Evolutionary conservation across 2,329 filamentous ascomycete genomes (phyloP).

Genomic region (Aspergillus pseudonomiae): DNA sequence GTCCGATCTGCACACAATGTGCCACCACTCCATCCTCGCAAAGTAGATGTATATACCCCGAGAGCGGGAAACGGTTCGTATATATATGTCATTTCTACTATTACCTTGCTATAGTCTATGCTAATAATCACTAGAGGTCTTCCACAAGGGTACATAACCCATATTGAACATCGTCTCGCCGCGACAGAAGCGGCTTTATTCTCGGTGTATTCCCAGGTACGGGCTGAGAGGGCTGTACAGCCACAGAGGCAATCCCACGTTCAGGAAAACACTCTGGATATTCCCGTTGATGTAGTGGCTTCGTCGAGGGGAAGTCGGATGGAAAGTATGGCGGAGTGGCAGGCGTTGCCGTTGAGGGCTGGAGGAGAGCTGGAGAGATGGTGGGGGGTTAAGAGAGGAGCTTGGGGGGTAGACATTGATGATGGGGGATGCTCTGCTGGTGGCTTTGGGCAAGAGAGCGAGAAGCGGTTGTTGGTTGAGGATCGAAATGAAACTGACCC

Average conservation of each 20-base stretch:
- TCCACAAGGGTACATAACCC: slow-evolving; percentile 42
- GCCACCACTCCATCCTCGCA: slow-evolving; percentile 9
- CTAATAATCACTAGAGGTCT: slow-evolving; percentile 16
- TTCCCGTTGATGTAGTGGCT: not conserved
- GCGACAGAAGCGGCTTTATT: slow-evolving; percentile 34
- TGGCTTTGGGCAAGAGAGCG: not conserved
- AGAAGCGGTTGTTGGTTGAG: not conserved
- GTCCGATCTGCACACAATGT: slow-evolving; percentile 22
- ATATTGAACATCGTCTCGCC: slow-evolving; percentile 41
- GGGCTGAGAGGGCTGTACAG: not conserved
- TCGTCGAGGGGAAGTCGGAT: not conserved
- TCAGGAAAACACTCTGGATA: not conserved
- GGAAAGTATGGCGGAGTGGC: slow-evolving; percentile 11
- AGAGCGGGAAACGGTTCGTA: slow-evolving; percentile 23
- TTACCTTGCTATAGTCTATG: not conserved
- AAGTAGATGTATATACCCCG: slow-evolving; percentile 20
- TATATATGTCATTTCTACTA: not conserved
- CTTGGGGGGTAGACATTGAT: not conserved
- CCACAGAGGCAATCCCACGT: not conserved
- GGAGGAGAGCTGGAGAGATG: slow-evolving; percentile 9
- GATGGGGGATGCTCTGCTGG: not conserved
- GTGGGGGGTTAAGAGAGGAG: slow-evolving; percentile 3
- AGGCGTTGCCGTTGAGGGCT: not conserved
- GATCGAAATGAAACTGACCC: no score
- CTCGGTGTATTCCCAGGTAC: slow-evolving; percentile 20